phyloP scores from a whole-genome alignment of 495 filamentous ascomycete genomes.

The Penicillium ucsense region DNA sequence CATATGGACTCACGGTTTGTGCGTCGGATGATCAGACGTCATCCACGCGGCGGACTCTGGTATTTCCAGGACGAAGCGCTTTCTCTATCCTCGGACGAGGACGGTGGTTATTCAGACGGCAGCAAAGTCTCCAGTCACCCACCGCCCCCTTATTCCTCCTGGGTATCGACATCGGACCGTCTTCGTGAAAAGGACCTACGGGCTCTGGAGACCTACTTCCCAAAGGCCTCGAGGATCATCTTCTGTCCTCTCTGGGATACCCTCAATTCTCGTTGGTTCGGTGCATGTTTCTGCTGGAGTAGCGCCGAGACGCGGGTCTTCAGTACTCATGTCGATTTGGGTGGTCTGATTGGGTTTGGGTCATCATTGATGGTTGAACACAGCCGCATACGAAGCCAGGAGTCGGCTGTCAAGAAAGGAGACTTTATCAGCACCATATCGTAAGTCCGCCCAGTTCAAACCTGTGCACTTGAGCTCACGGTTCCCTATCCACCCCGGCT shows the following conservation, averaged over 20 bases:
- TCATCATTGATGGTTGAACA: slow-evolving; percentile 52
- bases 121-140: background rate
- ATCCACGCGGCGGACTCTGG: slow-evolving; percentile 9
- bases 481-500: slow-evolving; percentile 2
- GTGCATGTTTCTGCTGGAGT: slow-evolving; percentile 48
- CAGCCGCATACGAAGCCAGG: slow-evolving; percentile 34
- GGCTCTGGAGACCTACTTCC: slow-evolving; percentile 16
- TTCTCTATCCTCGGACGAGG: slow-evolving; percentile 7
- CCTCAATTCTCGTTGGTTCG: slow-evolving; percentile 49
- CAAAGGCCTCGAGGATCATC: slow-evolving; percentile 9
- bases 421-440: slow-evolving; percentile 60
- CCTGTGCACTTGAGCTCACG: no score
- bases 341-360: slow-evolving; percentile 43
- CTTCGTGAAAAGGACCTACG: slow-evolving; percentile 8
- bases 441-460: background rate
- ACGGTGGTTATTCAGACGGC: background rate
- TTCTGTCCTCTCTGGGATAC: slow-evolving; percentile 54
- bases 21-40: slow-evolving; percentile 6
- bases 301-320: slow-evolving; percentile 10
- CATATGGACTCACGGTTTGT: slow-evolving; percentile 7
- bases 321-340: slow-evolving; percentile 12
- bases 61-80: slow-evolving; percentile 9
- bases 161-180: background rate
- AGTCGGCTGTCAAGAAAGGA: slow-evolving; percentile 41
- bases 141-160: background rate